Evolutionary conservation across 371 early-diverging fungal genomes (phyloP).

Genomic region (Lichtheimia ornata): DNA sequence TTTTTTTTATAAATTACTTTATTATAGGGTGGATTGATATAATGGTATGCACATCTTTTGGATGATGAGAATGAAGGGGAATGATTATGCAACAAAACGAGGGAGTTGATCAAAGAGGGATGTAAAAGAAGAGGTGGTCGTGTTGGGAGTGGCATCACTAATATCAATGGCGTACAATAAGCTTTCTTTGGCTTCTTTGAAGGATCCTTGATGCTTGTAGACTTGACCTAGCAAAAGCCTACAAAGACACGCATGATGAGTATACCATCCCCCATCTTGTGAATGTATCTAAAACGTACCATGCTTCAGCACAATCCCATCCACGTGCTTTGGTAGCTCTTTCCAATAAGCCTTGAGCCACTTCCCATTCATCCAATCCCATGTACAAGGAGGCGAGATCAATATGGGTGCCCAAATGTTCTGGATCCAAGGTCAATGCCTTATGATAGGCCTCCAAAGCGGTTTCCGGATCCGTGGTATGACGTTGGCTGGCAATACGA

Average conservation of each 20-base stretch:
- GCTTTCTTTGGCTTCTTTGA: conserved; percentile 34
- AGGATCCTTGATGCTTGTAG: conserved; percentile 23
- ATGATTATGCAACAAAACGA: conserved; percentile 23
- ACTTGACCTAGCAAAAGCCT: conserved; percentile 24
- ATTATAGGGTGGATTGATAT: not conserved
- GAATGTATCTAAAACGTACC: conserved; percentile 27
- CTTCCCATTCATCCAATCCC: conserved; percentile 18
- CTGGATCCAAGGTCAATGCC: conserved; percentile 42
- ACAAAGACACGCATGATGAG: conserved; percentile 43
- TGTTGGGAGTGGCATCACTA: conserved; percentile 26
- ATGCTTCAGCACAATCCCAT: conserved; percentile 38
- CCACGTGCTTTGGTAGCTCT: conserved; percentile 28
- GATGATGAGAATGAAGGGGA: not conserved
- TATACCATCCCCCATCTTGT: no score
- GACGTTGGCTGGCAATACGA: conserved; percentile 23
- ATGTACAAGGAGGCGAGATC: conserved; percentile 27
- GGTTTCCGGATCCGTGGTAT: conserved; percentile 13
- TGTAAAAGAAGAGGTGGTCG: conserved; percentile 1
- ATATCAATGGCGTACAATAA: conserved; percentile 32
- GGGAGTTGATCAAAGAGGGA: conserved; percentile 18
- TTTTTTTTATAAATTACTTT: not conserved
- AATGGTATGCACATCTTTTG: not conserved
- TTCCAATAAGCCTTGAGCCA: conserved; percentile 35
- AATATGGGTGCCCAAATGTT: conserved; percentile 28
- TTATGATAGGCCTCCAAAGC: conserved; percentile 50